Conservation (phyloP, 1,139 yeast genomes). For the Geotrichum cucujoidarum region DNA sequence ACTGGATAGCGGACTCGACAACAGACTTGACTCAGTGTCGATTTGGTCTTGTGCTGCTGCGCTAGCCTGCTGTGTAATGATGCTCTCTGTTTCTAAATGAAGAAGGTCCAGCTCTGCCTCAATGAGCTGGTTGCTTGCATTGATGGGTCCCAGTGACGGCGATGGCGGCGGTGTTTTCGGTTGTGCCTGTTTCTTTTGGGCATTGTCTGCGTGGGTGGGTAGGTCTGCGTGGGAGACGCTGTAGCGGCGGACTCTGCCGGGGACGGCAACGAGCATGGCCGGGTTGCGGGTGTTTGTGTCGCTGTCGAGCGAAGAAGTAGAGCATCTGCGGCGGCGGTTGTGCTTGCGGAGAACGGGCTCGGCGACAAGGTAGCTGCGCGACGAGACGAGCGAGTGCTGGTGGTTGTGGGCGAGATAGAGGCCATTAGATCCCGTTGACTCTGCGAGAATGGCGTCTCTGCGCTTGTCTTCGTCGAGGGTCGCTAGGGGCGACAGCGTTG, state of each 20-base stretch:
- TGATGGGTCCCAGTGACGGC: conserved; percentile 12
- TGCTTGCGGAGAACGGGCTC: too few relatives aligned
- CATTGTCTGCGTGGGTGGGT: neutral
- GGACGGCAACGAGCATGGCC: neutral
- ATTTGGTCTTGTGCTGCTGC: neutral
- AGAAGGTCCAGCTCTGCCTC: conserved; percentile 11
- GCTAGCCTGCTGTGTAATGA: neutral
- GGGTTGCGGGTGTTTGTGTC: neutral
- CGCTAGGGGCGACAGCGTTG: conserved; percentile 29
- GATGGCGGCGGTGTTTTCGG: conserved; percentile 14
- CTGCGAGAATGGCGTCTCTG: conserved; percentile 23
- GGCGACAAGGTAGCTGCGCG: neutral
- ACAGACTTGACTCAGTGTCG: neutral
- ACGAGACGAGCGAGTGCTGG: conserved; percentile 13
- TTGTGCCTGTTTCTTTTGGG: neutral
- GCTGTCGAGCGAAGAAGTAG: conserved; percentile 10
- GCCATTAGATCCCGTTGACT: conserved; percentile 18
- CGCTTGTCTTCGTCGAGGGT: conserved; percentile 34
- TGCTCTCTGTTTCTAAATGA: neutral
- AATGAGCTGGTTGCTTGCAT: conserved; percentile 6
- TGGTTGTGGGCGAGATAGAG: conserved; percentile 20
- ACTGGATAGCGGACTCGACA: conserved; percentile 1
- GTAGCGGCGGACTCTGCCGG: neutral
- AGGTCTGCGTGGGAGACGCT: conserved; percentile 11
- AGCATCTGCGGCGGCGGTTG: conserved; percentile 12